Evolutionary conservation across 228 moss, liverwort and hornwort genomes (phyloP), one percentile per base, ranked within the genome.

Genomic region (Sphagnum magellanicum): DNA sequence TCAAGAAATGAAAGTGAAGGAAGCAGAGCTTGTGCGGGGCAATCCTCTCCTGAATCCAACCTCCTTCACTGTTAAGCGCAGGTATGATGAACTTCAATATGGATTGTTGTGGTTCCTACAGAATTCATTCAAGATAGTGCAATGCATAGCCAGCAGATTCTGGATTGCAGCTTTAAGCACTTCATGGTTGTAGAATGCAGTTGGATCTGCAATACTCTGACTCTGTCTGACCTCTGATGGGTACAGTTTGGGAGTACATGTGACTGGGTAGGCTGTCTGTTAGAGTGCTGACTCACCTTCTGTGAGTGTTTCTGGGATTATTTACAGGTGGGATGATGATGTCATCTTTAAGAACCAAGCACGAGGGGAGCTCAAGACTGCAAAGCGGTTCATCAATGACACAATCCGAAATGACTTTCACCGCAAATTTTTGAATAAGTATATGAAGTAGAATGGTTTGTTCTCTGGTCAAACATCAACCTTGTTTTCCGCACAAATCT

Each of bases 361-460:
- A 58, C 83, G 97, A 67, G 97, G 97, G 60, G 97, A 97, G 63
- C 79, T 73, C 10, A 97, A 97, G 75, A 80, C 85, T 70, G 88
- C 79, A 52, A 97, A 97, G 63, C 93, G 97, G 49, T 97, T 97
- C 63, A 97, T 97, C 71, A 97, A 97, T 81, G 97, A 97, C 51
- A 97, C 97, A 4, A 97, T 97, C 60, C 84, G 97, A 65, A 97
- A 97, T 73, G 97, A 97, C 78, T 97, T 97, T 53, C 97, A 97
- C 73, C 91, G 97, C 64, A 97, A 97, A 80, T 93, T 97, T 61
- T 76, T 97, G 74, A 93, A 97, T 73, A 97, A 97, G 75, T 97
- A 97, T 50, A 97, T 97, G 97, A 97, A 55, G 55, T 55, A 55
- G 55, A 55, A 55, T 55, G 55, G 12, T 55, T 55, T 55, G 12